Evolutionary conservation across 345 rosid genomes (phyloP).

Genomic region (Luvunga scandens): DNA sequence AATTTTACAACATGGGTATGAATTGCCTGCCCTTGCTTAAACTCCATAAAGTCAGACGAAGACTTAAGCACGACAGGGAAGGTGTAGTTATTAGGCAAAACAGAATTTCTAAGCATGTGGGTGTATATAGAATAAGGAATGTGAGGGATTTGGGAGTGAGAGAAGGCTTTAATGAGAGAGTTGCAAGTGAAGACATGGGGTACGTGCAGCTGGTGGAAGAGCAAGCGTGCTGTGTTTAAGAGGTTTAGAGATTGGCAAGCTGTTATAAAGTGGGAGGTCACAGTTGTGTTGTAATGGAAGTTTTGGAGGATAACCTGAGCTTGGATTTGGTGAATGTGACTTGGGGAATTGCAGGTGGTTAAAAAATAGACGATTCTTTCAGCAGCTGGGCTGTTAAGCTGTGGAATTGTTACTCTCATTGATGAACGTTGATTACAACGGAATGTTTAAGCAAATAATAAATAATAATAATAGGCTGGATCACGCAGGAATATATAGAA

Average conservation of each 20-base stretch:
- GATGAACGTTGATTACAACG: not conserved
- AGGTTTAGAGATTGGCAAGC: slow-evolving; percentile 34
- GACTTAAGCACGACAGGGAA: slow-evolving; percentile 61
- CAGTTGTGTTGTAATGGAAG: slow-evolving; percentile 30
- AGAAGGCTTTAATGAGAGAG: slow-evolving; percentile 45
- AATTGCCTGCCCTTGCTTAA: slow-evolving; percentile 29
- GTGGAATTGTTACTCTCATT: slow-evolving; percentile 14
- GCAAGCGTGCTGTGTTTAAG: slow-evolving; percentile 23
- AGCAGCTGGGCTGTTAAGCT: slow-evolving; percentile 14
- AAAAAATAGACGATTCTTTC: slow-evolving; percentile 33
- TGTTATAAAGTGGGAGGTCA: slow-evolving; percentile 38
- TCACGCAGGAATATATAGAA: not conserved
- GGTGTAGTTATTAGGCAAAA: slow-evolving; percentile 45
- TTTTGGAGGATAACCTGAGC: slow-evolving; percentile 40
- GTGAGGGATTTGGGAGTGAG: slow-evolving; percentile 36
- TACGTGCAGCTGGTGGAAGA: slow-evolving; percentile 26
- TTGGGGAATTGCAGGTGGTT: slow-evolving; percentile 15
- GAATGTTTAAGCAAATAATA: not conserved
- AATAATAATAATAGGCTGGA: not conserved
- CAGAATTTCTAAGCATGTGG: slow-evolving; percentile 31
- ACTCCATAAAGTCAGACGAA: slow-evolving; percentile 35
- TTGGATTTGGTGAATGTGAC: slow-evolving; percentile 46
- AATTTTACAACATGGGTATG: slow-evolving; percentile 47
- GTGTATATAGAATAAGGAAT: slow-evolving; percentile 37
- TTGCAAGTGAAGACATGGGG: slow-evolving; percentile 56